phyloP scores from a whole-genome alignment of 1,284 basidiomycete species.

The Tranzscheliella williamsii region DNA sequence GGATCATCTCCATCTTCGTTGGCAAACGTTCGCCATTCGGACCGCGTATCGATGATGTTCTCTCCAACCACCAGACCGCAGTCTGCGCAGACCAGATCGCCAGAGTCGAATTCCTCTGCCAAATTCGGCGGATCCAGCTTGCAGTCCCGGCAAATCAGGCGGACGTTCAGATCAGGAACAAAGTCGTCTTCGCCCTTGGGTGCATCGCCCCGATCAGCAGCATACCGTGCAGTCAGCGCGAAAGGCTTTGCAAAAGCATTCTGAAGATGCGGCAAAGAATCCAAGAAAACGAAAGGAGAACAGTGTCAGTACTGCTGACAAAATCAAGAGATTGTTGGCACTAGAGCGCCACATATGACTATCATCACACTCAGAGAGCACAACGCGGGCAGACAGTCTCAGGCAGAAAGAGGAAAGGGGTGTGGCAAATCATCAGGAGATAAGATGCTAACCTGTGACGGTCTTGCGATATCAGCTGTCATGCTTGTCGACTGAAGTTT shows the following conservation, averaged over 20 bases:
- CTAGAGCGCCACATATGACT: too few relatives aligned
- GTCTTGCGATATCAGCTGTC: conserved; percentile 34
- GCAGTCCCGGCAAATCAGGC: conserved; percentile 79
- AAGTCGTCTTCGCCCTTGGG: conserved; percentile 50
- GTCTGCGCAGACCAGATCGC: conserved; percentile 93
- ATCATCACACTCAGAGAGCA: too few relatives aligned
- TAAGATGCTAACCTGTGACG: conserved; percentile 19
- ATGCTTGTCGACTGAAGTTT: conserved; percentile 14
- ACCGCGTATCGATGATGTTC: conserved; percentile 93
- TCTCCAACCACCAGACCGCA: conserved; percentile 96
- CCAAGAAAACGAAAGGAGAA: conserved; percentile 1
- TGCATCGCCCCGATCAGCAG: conserved; percentile 47
- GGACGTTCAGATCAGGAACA: conserved; percentile 54
- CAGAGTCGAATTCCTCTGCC: conserved; percentile 94
- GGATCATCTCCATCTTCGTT: conserved; percentile 96
- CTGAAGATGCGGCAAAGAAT: background rate
- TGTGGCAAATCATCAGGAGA: background rate
- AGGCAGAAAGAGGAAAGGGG: background rate
- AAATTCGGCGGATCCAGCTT: conserved; percentile 88
- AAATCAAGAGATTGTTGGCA: too few relatives aligned
- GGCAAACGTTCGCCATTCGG: conserved; percentile 97
- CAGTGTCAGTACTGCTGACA: background rate
- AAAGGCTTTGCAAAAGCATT: conserved; percentile 51
- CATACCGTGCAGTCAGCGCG: conserved; percentile 51
- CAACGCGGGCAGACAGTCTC: too few relatives aligned